Base-by-base conservation (phyloP, 2,329 filamentous ascomycete species). In the Clonostachys rhizophaga region DNA sequence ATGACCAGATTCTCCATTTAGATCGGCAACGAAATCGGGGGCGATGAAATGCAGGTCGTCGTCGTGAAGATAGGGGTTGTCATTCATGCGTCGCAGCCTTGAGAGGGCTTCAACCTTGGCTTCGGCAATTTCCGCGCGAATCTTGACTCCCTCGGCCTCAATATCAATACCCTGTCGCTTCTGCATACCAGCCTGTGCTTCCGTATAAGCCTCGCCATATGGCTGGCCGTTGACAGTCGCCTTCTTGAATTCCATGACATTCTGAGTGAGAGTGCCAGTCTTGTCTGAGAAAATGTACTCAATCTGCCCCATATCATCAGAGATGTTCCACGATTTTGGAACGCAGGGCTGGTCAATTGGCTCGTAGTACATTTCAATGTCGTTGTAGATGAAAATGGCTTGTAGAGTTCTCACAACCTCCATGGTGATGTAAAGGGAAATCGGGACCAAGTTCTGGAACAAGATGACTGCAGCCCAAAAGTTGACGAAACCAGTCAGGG, bases 221-320 rank as follows among this genome's bases (percentile, higher is more conserved):
- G 91, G 84, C 50, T 94, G 81, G n/a, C 92, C 92, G 59, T 97
- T 97, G 67, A 99, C 86, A 1, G 91, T 95, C 47, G 87, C 91
- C 68, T 99, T 99, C 68, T 97, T 99, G 80, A 97, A 99, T 65
- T 99, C 95, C 94, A 99, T 97, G 75, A 91, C 86, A 61, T 97
- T 97, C 69, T 94, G 95, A 6, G 92, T 97, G 55, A 97, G 72
- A 2, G 92, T 97, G 24, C 92, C 92, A 1, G 92, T 97, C 74
- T 97, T 97, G 73, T 97, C 92, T 1, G 91, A 96, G 67, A 99
- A 99, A 55, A 99, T 96, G 72, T 97, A 99, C 68, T 97, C 94
- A 52, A 99, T 96, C 68, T 99, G 94, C 12, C 94, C 94, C 42
- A 99, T 77, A 58, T 99, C 95, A 61, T 99, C 94, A 1, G 92